A percentile compares a stretch with the other conserved stretches of the same genome.
phyloP scores from a whole-genome alignment of 371 early-diverging fungal species.

The Mycotypha africana region DNA sequence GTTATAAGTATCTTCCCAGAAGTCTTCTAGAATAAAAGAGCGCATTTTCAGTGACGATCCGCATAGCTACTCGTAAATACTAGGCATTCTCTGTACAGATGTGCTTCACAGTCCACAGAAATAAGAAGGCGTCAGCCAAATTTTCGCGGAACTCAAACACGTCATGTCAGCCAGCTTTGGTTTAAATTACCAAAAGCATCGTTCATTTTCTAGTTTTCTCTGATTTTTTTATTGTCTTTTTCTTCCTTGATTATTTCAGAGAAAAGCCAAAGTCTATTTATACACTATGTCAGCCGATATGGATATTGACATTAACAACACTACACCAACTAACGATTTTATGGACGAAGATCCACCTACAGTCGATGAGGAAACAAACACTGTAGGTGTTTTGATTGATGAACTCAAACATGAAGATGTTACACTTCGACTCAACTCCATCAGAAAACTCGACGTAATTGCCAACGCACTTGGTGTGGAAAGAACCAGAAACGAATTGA shows the following conservation, averaged over 20 bases:
- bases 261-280: too few relatives aligned
- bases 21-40: too few relatives aligned
- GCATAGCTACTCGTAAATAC: too few relatives aligned
- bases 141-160: too few relatives aligned
- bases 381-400: slow-evolving; percentile 91
- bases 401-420: slow-evolving; percentile 98
- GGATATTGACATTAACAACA: slow-evolving; percentile 32
- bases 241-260: not conserved
- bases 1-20: too few relatives aligned
- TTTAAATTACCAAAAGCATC: too few relatives aligned
- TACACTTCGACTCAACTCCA: slow-evolving; percentile 85
- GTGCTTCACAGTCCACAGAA: too few relatives aligned
- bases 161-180: too few relatives aligned
- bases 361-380: slow-evolving; percentile 48
- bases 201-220: not conserved
- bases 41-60: too few relatives aligned
- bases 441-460: slow-evolving; percentile 84
- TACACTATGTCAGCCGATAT: slow-evolving; percentile 28
- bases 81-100: too few relatives aligned
- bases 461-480: slow-evolving; percentile 94
- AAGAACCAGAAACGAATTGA: slow-evolving; percentile 91
- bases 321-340: slow-evolving; percentile 34
- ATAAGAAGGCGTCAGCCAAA: too few relatives aligned
- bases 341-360: slow-evolving; percentile 47
- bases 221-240: slow-evolving; percentile 5